Evolutionary conservation across 306 rosid species (phyloP).

Genomic region (apple (Malus domestica)): ASM211411v1 NC_041805.1:31046001-31046500

Average conservation of each 20-base stretch:
- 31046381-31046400: conserved; percentile 6
- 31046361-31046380: not conserved
- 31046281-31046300: not conserved
- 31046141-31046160: too few species aligned
- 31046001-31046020: too few species aligned
- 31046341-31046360: not conserved
- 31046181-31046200: not conserved
- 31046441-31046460: conserved; percentile 73
- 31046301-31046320: not conserved
- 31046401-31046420: not conserved
- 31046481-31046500: conserved; percentile 54
- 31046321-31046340: not conserved
- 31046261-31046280: not conserved
- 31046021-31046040: too few species aligned
- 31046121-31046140: too few species aligned
- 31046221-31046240: not conserved
- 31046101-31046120: too few species aligned
- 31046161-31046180: not conserved
- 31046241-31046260: not conserved
- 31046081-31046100: too few species aligned
- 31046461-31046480: conserved; percentile 93
- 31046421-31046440: conserved; percentile 70
- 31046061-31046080: too few species aligned
- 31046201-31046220: not conserved
- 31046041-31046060: too few species aligned